phyloP scores from a whole-genome alignment of 2,329 filamentous ascomycete species.

The Sarocladium strictum region DNA sequence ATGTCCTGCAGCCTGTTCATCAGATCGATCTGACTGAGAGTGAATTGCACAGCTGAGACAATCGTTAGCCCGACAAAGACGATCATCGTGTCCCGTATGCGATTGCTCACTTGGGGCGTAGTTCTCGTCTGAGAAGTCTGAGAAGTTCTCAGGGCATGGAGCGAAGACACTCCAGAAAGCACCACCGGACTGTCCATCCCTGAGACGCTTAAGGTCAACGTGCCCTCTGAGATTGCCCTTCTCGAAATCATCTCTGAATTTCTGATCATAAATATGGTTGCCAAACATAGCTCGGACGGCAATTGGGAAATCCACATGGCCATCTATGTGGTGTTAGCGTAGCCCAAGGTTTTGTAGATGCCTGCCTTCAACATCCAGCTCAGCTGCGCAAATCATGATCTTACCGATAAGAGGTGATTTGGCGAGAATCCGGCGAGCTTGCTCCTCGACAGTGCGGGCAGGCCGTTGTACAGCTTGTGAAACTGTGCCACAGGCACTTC shows the following conservation, averaged over 20 bases:
- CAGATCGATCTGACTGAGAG: slow-evolving; percentile 70
- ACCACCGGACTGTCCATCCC: slow-evolving; percentile 67
- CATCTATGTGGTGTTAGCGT: slow-evolving; percentile 48
- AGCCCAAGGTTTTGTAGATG: neutral
- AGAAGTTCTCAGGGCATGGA: slow-evolving; percentile 65
- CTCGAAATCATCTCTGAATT: slow-evolving; percentile 71
- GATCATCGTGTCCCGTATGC: neutral
- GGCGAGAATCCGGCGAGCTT: slow-evolving; percentile 39
- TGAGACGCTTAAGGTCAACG: slow-evolving; percentile 73
- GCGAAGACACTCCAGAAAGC: slow-evolving; percentile 92
- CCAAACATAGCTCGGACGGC: slow-evolving; percentile 59
- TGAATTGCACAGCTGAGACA: slow-evolving; percentile 54
- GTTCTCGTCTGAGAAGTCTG: slow-evolving; percentile 67
- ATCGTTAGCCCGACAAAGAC: neutral
- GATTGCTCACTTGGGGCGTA: slow-evolving; percentile 1
- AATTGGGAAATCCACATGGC: slow-evolving; percentile 83
- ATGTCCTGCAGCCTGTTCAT: slow-evolving; percentile 55
- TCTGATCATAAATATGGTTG: slow-evolving; percentile 70
- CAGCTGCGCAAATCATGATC: too few relatives aligned
- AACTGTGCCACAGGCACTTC: neutral
- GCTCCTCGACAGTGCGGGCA: slow-evolving; percentile 30
- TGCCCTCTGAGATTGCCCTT: slow-evolving; percentile 63
- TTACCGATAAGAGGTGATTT: slow-evolving; percentile 45
- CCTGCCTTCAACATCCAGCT: too few relatives aligned
- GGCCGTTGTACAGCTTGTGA: neutral